Conservation (phyloP, 257 asterid genomes). For the Nemophila menziesii region DNA sequence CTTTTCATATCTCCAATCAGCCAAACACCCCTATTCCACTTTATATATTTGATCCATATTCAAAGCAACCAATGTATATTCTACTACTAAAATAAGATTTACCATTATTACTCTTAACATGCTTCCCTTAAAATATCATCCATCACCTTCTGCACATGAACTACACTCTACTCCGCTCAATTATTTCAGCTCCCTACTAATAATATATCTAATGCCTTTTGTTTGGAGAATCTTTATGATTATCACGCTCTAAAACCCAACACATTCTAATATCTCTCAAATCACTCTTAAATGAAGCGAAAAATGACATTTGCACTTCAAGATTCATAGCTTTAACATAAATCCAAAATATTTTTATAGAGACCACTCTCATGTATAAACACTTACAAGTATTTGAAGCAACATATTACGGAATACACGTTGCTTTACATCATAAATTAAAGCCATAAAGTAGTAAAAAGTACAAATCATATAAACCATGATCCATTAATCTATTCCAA, state of each 20-base stretch:
- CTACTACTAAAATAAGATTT: neutral
- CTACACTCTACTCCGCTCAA: slow-evolving; percentile 2
- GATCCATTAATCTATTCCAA: neutral
- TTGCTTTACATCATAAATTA: slow-evolving; percentile 1
- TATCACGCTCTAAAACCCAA: too few relatives aligned
- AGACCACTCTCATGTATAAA: neutral
- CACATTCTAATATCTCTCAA: too few relatives aligned
- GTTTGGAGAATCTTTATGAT: too few relatives aligned
- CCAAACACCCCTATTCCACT: slow-evolving; percentile 19
- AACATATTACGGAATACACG: neutral
- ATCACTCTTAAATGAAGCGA: too few relatives aligned
- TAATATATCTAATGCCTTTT: too few relatives aligned
- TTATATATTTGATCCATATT: too few relatives aligned
- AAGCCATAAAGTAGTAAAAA: neutral
- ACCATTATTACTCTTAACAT: neutral
- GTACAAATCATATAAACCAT: neutral
- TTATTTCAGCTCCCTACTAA: neutral
- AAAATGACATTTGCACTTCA: too few relatives aligned
- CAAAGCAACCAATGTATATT: neutral
- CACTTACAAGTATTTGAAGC: neutral
- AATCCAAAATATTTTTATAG: too few relatives aligned
- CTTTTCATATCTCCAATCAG: slow-evolving; percentile 23
- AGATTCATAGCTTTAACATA: too few relatives aligned
- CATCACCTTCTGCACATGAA: slow-evolving; percentile 22
- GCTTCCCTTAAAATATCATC: neutral